phyloP scores from a whole-genome alignment of 176 grass and related monocot species.

The Carex parvula region DNA sequence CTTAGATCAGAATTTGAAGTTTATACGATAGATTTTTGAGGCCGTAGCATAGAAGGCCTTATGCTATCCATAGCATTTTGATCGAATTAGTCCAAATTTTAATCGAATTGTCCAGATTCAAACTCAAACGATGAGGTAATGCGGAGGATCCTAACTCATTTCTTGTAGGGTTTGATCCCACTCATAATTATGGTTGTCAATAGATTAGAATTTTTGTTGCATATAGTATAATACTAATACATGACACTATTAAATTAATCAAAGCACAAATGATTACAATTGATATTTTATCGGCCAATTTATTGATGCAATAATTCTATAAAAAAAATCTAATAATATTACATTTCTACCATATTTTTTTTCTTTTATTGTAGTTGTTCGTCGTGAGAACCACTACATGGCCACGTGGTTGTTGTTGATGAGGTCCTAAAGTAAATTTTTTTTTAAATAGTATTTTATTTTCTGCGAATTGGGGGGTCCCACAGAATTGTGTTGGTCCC shows the following conservation, averaged over 20 bases:
- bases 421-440: neutral
- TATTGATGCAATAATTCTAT: neutral
- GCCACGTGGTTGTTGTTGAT: constrained; percentile 11
- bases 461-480: neutral
- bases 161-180: neutral
- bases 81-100: too few relatives aligned
- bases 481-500: neutral
- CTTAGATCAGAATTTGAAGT: too few relatives aligned
- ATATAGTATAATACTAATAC: neutral
- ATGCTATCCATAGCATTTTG: too few relatives aligned
- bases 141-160: too few relatives aligned
- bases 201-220: neutral
- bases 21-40: too few relatives aligned
- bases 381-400: constrained; percentile 23
- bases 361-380: neutral
- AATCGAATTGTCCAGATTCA: too few relatives aligned
- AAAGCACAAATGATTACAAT: neutral
- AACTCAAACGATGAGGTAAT: too few relatives aligned
- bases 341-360: neutral
- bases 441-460: neutral
- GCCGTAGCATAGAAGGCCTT: too few relatives aligned
- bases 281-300: neutral
- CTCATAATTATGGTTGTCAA: neutral
- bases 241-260: neutral
- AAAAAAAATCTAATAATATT: neutral